A percentile compares a stretch with the other conserved stretches of the same genome.
Conservation (phyloP, 305 asterid species). For the Withania somnifera region DNA sequence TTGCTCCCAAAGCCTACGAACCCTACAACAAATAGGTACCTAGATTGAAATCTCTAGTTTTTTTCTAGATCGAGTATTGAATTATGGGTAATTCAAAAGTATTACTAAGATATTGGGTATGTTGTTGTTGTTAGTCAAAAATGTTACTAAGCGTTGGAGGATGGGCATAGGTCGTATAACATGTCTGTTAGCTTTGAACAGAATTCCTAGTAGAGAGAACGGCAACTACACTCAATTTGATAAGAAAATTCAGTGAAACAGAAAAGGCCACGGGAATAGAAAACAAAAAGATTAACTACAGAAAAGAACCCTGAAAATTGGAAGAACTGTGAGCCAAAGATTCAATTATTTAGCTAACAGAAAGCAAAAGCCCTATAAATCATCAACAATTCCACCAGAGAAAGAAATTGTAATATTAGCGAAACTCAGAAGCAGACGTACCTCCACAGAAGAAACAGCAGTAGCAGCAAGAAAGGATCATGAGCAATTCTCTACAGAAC, state of each 20-base stretch:
- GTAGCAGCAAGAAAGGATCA: slow-evolving; percentile 68
- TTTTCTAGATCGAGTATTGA: not conserved
- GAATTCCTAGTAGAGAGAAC: too few relatives aligned
- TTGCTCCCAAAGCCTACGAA: not conserved
- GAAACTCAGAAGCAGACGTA: not conserved
- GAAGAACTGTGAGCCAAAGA: too few relatives aligned
- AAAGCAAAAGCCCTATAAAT: not conserved
- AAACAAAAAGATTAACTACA: too few relatives aligned
- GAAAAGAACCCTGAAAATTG: too few relatives aligned
- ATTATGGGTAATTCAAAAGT: not conserved
- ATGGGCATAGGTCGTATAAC: not conserved
- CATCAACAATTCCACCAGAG: not conserved
- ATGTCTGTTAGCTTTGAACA: too few relatives aligned
- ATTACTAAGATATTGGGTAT: too few relatives aligned
- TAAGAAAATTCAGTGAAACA: too few relatives aligned
- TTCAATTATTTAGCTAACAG: too few relatives aligned
- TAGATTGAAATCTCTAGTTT: not conserved
- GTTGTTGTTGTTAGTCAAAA: too few relatives aligned
- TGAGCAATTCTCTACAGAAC: slow-evolving; percentile 40
- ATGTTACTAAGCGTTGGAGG: not conserved
- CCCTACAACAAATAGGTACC: not conserved
- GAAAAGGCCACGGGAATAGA: too few relatives aligned
- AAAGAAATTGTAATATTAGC: not conserved
- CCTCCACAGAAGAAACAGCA: slow-evolving; percentile 95
- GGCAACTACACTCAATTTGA: too few relatives aligned